Percentiles rank a stretch among this genome's conserved stretches.
Conservation (phyloP, 2,329 filamentous ascomycete species). For the Fusarium sambucinum region DNA sequence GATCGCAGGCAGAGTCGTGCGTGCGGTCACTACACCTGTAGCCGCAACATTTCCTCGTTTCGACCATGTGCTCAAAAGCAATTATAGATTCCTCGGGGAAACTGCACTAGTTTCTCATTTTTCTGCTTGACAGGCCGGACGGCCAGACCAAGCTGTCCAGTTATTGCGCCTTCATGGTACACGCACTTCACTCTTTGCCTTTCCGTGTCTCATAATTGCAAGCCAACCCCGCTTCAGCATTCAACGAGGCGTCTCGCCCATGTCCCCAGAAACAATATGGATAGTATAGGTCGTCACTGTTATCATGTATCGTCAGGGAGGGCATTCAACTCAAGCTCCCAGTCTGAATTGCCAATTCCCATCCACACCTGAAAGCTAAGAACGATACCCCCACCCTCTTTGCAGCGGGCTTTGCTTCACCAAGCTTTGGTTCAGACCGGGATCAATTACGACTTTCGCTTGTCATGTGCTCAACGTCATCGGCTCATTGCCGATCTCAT, state of each 20-base stretch:
- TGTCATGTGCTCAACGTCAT: constrained; percentile 24
- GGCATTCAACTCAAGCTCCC: not conserved
- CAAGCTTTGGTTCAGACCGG: not conserved
- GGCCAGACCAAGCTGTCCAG: constrained; percentile 18
- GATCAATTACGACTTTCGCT: constrained; percentile 10
- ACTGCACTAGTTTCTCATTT: constrained; percentile 46
- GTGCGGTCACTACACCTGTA: constrained; percentile 22
- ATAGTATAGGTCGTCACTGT: not conserved
- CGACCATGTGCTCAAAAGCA: constrained; percentile 45
- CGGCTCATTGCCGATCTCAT: constrained; percentile 12
- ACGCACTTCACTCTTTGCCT: constrained; percentile 16
- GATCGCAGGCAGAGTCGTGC: too few species aligned
- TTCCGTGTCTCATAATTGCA: constrained; percentile 32
- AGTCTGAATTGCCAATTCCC: not conserved
- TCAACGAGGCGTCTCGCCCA: constrained; percentile 17
- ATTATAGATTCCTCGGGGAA: constrained; percentile 50
- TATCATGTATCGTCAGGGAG: not conserved
- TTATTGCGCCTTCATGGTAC: constrained; percentile 15
- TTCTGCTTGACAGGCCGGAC: constrained; percentile 4
- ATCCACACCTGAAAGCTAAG: constrained; percentile 9
- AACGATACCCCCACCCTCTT: constrained; percentile 27
- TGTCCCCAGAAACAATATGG: constrained; percentile 6
- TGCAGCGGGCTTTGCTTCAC: not conserved
- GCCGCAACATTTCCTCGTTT: constrained; percentile 29
- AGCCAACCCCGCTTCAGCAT: constrained; percentile 36